Evolutionary conservation across 2,329 filamentous ascomycete genomes (phyloP).

Genomic region (Exophiala dermatitidis): DNA sequence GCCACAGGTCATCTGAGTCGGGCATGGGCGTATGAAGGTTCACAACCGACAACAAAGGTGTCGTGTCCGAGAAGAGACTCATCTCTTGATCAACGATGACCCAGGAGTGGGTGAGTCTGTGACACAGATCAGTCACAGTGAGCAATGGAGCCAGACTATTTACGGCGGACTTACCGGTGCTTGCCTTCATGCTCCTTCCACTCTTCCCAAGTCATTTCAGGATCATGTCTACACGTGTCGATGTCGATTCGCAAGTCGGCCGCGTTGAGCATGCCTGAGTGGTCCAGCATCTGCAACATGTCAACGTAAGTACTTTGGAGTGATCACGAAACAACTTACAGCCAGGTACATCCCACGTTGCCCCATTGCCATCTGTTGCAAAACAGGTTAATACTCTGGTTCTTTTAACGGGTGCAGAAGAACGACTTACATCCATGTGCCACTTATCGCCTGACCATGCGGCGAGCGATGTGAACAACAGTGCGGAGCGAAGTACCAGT

Average conservation of each 20-base stretch:
- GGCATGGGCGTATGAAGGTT: constrained; percentile 61
- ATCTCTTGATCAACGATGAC: constrained; percentile 68
- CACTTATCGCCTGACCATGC: constrained; percentile 71
- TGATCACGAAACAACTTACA: constrained; percentile 33
- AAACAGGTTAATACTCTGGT: constrained; percentile 4
- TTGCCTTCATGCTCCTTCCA: constrained; percentile 60
- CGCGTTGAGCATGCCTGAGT: constrained; percentile 59
- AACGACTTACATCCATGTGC: constrained; percentile 54
- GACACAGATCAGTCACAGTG: constrained; percentile 1
- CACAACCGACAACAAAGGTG: constrained; percentile 56
- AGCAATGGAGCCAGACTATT: neutral
- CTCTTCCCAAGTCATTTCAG: constrained; percentile 53
- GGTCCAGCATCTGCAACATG: constrained; percentile 54
- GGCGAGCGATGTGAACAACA: constrained; percentile 61
- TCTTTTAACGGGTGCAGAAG: neutral
- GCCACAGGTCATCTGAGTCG: constrained; percentile 56
- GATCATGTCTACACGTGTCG: constrained; percentile 39
- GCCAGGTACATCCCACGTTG: constrained; percentile 66
- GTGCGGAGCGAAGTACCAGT: constrained; percentile 56
- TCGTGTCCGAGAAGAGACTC: constrained; percentile 58
- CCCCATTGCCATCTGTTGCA: constrained; percentile 55
- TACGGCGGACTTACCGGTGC: constrained; percentile 46
- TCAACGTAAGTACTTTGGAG: neutral
- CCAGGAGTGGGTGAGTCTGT: constrained; percentile 66
- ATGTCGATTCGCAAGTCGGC: constrained; percentile 42